Base-by-base conservation (phyloP, 352 stramenopile species). In the Globisporangium camurandrum region DNA sequence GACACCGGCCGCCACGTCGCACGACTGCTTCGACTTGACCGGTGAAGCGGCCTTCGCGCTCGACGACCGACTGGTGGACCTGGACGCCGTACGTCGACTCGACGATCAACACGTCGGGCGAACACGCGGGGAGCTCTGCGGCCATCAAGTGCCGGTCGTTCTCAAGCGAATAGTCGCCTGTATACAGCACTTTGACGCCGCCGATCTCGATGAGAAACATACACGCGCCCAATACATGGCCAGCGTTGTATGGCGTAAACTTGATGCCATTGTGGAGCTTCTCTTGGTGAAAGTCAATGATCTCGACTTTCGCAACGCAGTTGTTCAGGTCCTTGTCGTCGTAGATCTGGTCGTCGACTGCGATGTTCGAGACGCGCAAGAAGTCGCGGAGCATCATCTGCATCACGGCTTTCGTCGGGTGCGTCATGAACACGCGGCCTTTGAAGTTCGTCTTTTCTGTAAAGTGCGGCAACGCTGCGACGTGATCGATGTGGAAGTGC, bases 401-500 rank as follows among this genome's bases (percentile, higher is more conserved):
- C 76, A 99, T 97, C 16, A 99, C 96, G 16, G 96, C 97, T 61
- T 98, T 98, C 14, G 97, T 99, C 19, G 97, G 93, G 71, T 99
- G 95, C 30, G 97, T 99, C 95, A 99, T 99, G 71, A 99, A 99
- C 46, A 99, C 96, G 39, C 77, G 75, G 24, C 95, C 96, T 50
- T 95, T 96, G 56, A 99, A 99, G 49, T 94, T 90, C 17, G 96
- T 99, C 64, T 98, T 96, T 67, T 99, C 97, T 1, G 96, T 99
- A 45, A 99, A 97, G 63, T 99, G 98, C 16, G 97, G 97, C 38
- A 99, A 59, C n/a, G 90, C 95, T 2, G 96, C 97, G 9, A 97
- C 97, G 69, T 99, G 97, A 71, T 99, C 97, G 48, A 99, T 92
- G 74, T 99, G 97, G 73, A 99, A 99, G 66, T 99, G 97, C 45